Evolutionary conservation across 371 early-diverging fungal species (phyloP).

Genomic region (Rhizopus delemar): DNA sequence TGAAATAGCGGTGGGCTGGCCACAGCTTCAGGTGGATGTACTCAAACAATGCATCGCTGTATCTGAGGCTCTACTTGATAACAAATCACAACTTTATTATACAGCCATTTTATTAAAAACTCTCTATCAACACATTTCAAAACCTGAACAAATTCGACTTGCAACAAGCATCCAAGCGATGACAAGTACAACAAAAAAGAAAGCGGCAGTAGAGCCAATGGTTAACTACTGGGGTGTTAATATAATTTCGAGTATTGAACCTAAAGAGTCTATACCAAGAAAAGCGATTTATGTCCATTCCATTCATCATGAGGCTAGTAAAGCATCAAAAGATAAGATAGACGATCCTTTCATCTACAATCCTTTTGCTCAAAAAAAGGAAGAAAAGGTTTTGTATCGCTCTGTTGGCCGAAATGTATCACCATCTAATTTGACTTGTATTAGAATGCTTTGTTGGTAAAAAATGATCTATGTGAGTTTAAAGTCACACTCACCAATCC

Average conservation of each 20-base stretch:
- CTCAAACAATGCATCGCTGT: conserved; percentile 75
- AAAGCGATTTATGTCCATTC: conserved; percentile 35
- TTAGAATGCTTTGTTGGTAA: conserved; percentile 49
- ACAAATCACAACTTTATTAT: conserved; percentile 62
- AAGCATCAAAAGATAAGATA: not conserved
- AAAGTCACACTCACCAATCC: conserved; percentile 75
- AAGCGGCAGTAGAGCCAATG: conserved; percentile 2
- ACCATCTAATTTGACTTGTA: conserved; percentile 15
- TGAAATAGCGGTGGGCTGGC: conserved; percentile 69
- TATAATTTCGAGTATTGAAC: conserved; percentile 45
- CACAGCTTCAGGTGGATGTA: conserved; percentile 72
- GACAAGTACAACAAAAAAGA: conserved; percentile 15
- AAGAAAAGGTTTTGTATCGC: conserved; percentile 31
- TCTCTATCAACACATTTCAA: conserved; percentile 60
- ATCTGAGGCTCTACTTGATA: conserved; percentile 72
- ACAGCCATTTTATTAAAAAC: conserved; percentile 67
- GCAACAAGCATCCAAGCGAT: conserved; percentile 62
- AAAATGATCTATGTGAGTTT: conserved; percentile 70
- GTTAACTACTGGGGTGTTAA: conserved; percentile 56
- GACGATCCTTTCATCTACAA: conserved; percentile 77
- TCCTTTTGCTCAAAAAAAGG: conserved; percentile 65
- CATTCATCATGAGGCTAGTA: conserved; percentile 11
- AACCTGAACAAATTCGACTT: conserved; percentile 70
- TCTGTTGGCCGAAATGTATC: not conserved
- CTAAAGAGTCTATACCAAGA: conserved; percentile 40